Percentiles rank a stretch among this genome's conserved stretches.
These are phyloP conservation scores for Coleophoma crateriformis DNA, from an alignment of 2,329 filamentous ascomycete genomes.

Conservation along the genomic window DNA sequence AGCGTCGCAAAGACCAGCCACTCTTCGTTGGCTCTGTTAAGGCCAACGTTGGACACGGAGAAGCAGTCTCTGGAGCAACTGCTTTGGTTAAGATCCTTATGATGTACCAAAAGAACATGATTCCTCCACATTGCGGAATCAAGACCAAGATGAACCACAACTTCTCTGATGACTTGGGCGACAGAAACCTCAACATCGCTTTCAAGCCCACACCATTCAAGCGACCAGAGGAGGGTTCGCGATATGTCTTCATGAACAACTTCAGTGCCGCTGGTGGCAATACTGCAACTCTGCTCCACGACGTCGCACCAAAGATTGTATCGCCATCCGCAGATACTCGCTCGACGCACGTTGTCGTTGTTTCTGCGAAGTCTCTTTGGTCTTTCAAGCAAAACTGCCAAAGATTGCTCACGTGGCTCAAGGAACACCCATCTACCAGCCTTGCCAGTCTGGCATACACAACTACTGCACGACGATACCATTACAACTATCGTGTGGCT, in stretches of 20 bases:
- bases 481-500: conserved; percentile 7
- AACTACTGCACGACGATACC: conserved; percentile 12
- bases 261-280: conserved; percentile 31
- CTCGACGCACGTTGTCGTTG: conserved; percentile 31
- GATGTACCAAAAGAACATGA: conserved; percentile 19
- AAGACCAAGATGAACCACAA: conserved; percentile 24
- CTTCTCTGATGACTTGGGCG: conserved; percentile 28
- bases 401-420: conserved; percentile 16
- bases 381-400: conserved; percentile 20
- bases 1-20: conserved; percentile 43
- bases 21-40: conserved; percentile 32
- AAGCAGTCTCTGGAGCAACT: conserved; percentile 17
- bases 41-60: conserved; percentile 16
- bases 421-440: conserved; percentile 14
- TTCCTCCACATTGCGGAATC: conserved; percentile 19
- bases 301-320: conserved; percentile 21
- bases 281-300: conserved; percentile 14
- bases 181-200: conserved; percentile 17
- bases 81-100: conserved; percentile 23
- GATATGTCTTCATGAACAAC: conserved; percentile 40
- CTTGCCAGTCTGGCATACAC: conserved; percentile 25
- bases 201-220: conserved; percentile 9
- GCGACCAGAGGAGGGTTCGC: conserved; percentile 29
- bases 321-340: conserved; percentile 32
- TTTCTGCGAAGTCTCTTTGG: conserved; percentile 37